These are phyloP conservation scores for Kluyveromyces dobzhanskii DNA, from an alignment of 805 yeast genomes.

Conservation along the genomic window DNA sequence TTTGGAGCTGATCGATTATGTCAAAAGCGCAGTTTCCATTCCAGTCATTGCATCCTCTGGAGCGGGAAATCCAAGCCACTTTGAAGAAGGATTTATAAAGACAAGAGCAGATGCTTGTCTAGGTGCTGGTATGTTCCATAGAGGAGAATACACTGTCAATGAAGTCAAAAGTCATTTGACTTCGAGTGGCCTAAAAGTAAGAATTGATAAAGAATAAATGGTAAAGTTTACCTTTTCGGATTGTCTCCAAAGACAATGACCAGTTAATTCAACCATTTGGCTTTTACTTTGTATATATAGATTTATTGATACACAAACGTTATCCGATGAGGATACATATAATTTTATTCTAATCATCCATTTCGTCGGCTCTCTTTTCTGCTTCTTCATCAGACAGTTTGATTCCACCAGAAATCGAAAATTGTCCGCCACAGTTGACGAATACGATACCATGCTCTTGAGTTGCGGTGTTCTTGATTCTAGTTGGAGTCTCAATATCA, in stretches of 20 bases:
- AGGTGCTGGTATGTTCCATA: conserved; percentile 98
- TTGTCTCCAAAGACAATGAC: too few relatives aligned
- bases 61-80: conserved; percentile 91
- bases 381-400: conserved; percentile 33
- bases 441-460: conserved; percentile 59
- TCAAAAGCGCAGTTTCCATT: conserved; percentile 66
- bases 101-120: conserved; percentile 92
- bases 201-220: conserved; percentile 42
- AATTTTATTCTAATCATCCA: conserved; percentile 38
- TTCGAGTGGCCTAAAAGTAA: conserved; percentile 58
- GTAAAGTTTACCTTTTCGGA: neutral
- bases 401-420: conserved; percentile 79
- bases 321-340: too few relatives aligned
- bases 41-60: conserved; percentile 98
- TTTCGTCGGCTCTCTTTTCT: conserved; percentile 39
- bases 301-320: neutral
- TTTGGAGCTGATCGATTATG: conserved; percentile 70
- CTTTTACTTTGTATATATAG: conserved; percentile 1
- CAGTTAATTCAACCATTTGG: too few relatives aligned
- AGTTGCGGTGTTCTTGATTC: conserved; percentile 91
- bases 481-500: conserved; percentile 81
- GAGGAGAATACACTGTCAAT: conserved; percentile 83
- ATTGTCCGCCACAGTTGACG: conserved; percentile 96
- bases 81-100: conserved; percentile 73
- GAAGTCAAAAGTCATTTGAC: conserved; percentile 68